Percentiles rank a stretch among this genome's conserved stretches.
These are phyloP conservation scores for Stephania japonica DNA, from an alignment of 164 flowering plant genomes.

Conservation along the genomic window DNA sequence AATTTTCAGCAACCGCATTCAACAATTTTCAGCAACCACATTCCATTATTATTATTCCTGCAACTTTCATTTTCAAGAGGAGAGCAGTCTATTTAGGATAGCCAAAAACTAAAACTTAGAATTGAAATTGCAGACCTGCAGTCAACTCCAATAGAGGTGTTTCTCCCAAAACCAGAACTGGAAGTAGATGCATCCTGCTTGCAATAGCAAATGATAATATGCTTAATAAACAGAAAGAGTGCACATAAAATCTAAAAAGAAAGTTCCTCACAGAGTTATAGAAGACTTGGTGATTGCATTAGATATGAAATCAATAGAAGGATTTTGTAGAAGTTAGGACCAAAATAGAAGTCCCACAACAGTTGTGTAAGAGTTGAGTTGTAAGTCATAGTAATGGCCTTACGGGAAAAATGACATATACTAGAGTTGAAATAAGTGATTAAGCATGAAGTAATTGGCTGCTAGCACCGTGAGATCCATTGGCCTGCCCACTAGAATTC, in stretches of 20 bases:
- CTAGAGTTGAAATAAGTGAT: no score
- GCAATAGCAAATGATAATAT: neutral
- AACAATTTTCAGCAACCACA: neutral
- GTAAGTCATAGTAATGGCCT: no score
- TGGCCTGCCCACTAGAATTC: neutral
- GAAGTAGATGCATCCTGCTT: conserved; percentile 36
- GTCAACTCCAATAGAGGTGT: conserved; percentile 21
- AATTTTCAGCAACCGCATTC: neutral
- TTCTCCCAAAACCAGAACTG: conserved; percentile 26
- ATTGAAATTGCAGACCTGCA: conserved; percentile 23
- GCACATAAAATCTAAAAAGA: neutral
- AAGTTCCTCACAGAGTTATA: neutral
- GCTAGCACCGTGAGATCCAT: no score
- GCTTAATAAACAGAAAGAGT: neutral
- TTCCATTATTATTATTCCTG: neutral
- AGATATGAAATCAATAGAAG: neutral
- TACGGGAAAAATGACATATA: no score
- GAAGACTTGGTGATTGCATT: neutral
- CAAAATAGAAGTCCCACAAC: no score
- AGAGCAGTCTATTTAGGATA: neutral
- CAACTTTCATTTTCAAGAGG: neutral
- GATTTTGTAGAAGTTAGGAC: neutral
- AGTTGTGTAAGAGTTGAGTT: no score
- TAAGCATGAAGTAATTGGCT: no score
- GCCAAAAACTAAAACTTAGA: neutral